Base-by-base conservation (phyloP, 306 rosid species). In the Aeschynomene evenia region DNA sequence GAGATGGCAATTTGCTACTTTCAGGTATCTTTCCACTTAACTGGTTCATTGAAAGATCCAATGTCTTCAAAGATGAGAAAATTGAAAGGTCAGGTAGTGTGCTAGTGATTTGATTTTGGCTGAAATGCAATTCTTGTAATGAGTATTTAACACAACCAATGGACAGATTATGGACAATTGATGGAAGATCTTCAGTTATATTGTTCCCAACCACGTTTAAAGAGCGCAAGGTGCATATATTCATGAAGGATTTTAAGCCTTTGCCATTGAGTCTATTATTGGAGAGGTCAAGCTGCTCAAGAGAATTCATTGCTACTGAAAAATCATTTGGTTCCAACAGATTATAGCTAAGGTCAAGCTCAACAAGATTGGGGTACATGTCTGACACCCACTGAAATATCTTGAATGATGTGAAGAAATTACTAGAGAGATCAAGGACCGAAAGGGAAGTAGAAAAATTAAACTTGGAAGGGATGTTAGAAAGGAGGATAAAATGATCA, bases 311-410 rank as follows among this genome's bases (percentile, higher is more conserved):
- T 40, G 16, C 15, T 11, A 13, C 14, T 15, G 50, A 7, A 51
- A 76, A 37, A 36, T 37, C 63, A 33, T 36, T 5, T 46, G 60
- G 46, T 2, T 37, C 19, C n/a, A 74, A 46, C 4, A 0, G 5
- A 51, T 73, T 74, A 11, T 0, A 0, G 0, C 21, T 14, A 34
- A 79, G 76, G 16, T 74, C 16, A 9, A 73, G 75, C 45, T 73
- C 67, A 18, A 12, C 51, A 11, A 76, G 65, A 15, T 36, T 61
- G 12, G 79, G 45, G 14, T 29, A 69, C 10, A 52, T 8, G 9
- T 77, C 73, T 4, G 50, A 51, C 14, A 73, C 15, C 83, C 79
- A 79, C 1, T 43, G 31, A 36, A 79, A 61, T 67, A 79, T 49
- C 8, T 3, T 53, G 11, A 67, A 34, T 11, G 79, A 68, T 0